These are phyloP conservation scores for Rosa hybrid DNA, from an alignment of 331 rosid species.

Conservation along the genomic window DNA sequence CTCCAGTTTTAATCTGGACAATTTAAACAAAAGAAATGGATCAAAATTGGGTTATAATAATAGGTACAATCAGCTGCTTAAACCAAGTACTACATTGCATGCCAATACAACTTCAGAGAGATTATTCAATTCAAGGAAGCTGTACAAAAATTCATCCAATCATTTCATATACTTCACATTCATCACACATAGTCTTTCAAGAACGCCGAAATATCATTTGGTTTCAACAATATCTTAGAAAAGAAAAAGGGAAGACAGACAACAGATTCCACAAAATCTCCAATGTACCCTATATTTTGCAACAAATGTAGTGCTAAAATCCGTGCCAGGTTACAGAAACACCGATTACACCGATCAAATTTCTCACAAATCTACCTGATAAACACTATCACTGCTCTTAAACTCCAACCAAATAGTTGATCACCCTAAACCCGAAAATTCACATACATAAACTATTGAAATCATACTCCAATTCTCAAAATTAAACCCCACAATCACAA, in stretches of 20 bases:
- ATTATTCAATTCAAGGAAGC: neutral
- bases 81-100: conserved; percentile 8
- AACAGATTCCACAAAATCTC: neutral
- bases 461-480: neutral
- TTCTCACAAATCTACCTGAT: neutral
- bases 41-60: conserved; percentile 1
- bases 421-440: neutral
- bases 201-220: neutral
- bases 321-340: neutral
- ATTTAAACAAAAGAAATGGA: conserved; percentile 23
- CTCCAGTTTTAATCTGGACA: conserved; percentile 73
- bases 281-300: neutral
- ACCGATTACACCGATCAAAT: neutral
- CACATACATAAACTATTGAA: neutral
- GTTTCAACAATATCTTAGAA: neutral
- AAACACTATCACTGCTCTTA: neutral
- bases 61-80: neutral
- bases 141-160: neutral
- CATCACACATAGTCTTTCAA: neutral
- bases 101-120: neutral
- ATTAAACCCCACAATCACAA: neutral
- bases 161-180: neutral
- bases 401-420: neutral
- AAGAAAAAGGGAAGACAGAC: neutral
- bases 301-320: neutral